Base-by-base conservation (phyloP, 305 asterid species). In the Fraxinus baroniana region DNA sequence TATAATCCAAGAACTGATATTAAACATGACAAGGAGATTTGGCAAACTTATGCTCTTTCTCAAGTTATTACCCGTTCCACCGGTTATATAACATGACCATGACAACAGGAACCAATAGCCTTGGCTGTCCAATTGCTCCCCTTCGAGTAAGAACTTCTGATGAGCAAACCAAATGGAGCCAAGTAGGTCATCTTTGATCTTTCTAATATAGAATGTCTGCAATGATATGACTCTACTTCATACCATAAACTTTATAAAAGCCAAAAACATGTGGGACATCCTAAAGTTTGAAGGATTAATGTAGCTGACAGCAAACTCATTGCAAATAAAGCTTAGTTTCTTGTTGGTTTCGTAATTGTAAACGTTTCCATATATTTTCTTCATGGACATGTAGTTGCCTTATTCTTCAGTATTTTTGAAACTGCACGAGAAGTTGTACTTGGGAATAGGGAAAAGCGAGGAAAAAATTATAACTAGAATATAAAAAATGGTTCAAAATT, bases 11-110 rank as follows among this genome's bases (percentile, higher is more conserved):
- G 46, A 72, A 39, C 52, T 7, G n/a, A 35, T 37, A 44, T 20
- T 57, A 9, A 57, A 57, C 68, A 57, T 57, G 28, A 5, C 24
- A 55, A 57, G 28, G 26, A 6, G 26, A n/a, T 57, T 57, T 18
- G 68, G 26, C 26, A 5, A 57, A 57, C 99, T n/a, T 57, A 15
- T 2, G 80, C 20, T 10, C 49, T 66, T 32, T 68, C 71, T 73
- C 24, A 81, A 78, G 83, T 82, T 49, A 87, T 86, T 88, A 94
- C 99, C 82, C 93, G 24, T 95, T 95, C 99, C 99, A 95, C 83
- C 98, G 92, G 80, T 91, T 93, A 82, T 86, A 94, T 74, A 94
- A 71, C 98, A 94, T 89, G 68, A 18, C 68, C 12, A 57, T 18
- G 68, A 57, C 28, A 18, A 57, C 68, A 32, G 35, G 0, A 32